A percentile compares a stretch with the other conserved stretches of the same genome.
These are phyloP conservation scores for Chytridiales sp. DNA, from an alignment of 371 early-diverging fungal species.

Conservation along the genomic window DNA sequence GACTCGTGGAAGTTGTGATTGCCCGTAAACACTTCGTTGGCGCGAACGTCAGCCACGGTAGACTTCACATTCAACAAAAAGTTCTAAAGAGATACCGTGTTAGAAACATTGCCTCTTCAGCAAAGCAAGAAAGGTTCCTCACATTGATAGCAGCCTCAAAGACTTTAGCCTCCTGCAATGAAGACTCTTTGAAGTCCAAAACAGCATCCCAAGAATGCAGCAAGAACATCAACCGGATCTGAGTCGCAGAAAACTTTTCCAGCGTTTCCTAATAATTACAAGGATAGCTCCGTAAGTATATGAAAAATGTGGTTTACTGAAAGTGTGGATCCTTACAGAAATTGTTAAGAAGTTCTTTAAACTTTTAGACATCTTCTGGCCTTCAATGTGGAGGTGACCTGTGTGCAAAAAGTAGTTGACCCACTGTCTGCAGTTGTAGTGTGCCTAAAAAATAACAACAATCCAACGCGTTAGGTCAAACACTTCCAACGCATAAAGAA, in stretches of 20 bases:
- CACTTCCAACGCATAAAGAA: background rate
- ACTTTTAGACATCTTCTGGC: conserved; percentile 99
- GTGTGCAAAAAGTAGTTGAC: conserved; percentile 98
- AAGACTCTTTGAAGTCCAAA: conserved; percentile 84
- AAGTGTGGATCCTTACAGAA: conserved; percentile 39
- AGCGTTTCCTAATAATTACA: conserved; percentile 73
- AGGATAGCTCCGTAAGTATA: background rate
- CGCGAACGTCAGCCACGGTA: conserved; percentile 60
- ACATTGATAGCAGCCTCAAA: conserved; percentile 76
- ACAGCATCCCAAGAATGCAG: conserved; percentile 88
- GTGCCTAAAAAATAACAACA: conserved; percentile 57
- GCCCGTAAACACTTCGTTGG: conserved; percentile 55
- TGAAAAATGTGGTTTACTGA: background rate
- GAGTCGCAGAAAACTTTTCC: conserved; percentile 76
- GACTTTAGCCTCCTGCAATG: conserved; percentile 82
- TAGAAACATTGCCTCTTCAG: background rate
- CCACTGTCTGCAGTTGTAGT: conserved; percentile 91
- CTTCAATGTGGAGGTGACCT: conserved; percentile 98
- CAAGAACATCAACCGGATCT: conserved; percentile 94
- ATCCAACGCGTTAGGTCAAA: conserved; percentile 5
- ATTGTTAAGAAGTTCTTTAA: conserved; percentile 99
- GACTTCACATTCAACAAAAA: conserved; percentile 83
- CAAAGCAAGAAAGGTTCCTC: conserved; percentile 15
- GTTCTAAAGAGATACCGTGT: conserved; percentile 56
- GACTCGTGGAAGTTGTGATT: conserved; percentile 67